Conservation (phyloP, 768 basidiomycete species). For the Dendrothele bispora region DNA sequence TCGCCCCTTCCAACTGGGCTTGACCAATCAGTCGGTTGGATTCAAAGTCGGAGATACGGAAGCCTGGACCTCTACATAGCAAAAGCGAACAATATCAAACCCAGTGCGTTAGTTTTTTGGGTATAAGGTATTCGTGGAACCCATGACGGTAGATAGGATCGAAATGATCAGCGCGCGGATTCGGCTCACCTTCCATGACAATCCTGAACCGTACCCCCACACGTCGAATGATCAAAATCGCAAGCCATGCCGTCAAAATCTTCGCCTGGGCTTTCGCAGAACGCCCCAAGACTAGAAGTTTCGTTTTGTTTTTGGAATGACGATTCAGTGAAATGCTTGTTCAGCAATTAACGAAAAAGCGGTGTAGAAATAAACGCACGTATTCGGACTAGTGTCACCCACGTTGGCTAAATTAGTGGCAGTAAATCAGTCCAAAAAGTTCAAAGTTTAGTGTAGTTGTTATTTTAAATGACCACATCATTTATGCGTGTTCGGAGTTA, state of each 20-base stretch:
- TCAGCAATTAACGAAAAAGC: neutral
- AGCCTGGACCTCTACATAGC: constrained; percentile 63
- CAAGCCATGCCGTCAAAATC: constrained; percentile 65
- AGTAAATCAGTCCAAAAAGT: constrained; percentile 10
- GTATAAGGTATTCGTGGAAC: too few species aligned
- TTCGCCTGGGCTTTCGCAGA: constrained; percentile 77
- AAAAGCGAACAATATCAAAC: too few species aligned
- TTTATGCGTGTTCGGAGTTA: too few species aligned
- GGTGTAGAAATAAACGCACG: constrained; percentile 48
- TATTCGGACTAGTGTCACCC: constrained; percentile 79
- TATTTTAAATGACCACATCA: too few species aligned
- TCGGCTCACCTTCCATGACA: constrained; percentile 66
- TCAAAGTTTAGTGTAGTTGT: constrained; percentile 2
- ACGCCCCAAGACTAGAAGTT: constrained; percentile 60
- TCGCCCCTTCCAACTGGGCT: constrained; percentile 68
- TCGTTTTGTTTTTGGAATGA: too few species aligned
- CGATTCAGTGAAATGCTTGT: constrained; percentile 3
- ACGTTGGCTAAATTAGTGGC: constrained; percentile 58
- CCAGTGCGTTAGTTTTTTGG: too few species aligned
- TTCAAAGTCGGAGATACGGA: constrained; percentile 72
- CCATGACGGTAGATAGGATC: neutral
- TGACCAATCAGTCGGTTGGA: constrained; percentile 74
- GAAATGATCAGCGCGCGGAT: constrained; percentile 5
- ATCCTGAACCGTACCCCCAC: constrained; percentile 64
- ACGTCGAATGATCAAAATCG: constrained; percentile 72